Conservation (phyloP, 1,284 basidiomycete genomes). For the Hymenochaete sp. region DNA sequence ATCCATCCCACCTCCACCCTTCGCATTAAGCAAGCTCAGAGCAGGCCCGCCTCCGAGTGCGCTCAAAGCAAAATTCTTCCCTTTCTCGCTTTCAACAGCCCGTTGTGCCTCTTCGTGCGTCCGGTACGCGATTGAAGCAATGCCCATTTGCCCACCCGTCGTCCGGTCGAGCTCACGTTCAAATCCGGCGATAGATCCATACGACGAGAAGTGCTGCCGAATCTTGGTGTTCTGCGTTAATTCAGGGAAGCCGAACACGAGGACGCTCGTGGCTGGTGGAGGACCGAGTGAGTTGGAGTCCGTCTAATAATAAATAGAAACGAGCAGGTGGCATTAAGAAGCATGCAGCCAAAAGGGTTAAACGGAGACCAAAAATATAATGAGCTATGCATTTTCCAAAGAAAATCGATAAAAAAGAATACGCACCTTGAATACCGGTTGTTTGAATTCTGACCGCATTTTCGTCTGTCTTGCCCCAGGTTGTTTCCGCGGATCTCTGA, state of each 20-base stretch:
- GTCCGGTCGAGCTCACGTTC: conserved; percentile 76
- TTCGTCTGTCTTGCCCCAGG: conserved; percentile 26
- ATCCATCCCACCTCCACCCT: conserved; percentile 19
- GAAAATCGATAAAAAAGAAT: conserved; percentile 4
- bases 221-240: conserved; percentile 63
- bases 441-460: conserved; percentile 37
- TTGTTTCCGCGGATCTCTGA: conserved; percentile 47
- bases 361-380: not conserved
- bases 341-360: conserved; percentile 14
- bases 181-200: conserved; percentile 64
- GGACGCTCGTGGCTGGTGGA: conserved; percentile 68
- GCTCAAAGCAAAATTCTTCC: conserved; percentile 33
- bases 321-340: too few species aligned
- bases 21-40: not conserved
- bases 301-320: conserved; percentile 40
- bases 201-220: conserved; percentile 55
- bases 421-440: conserved; percentile 57
- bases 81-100: conserved; percentile 55
- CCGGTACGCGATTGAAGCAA: conserved; percentile 69
- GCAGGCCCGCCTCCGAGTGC: conserved; percentile 5
- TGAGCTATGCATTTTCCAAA: not conserved
- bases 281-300: conserved; percentile 69
- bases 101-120: conserved; percentile 52
- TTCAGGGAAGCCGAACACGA: conserved; percentile 67
- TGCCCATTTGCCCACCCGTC: conserved; percentile 77